phyloP scores from a whole-genome alignment of 306 rosid genomes.

The Alnus glutinosa region DNA sequence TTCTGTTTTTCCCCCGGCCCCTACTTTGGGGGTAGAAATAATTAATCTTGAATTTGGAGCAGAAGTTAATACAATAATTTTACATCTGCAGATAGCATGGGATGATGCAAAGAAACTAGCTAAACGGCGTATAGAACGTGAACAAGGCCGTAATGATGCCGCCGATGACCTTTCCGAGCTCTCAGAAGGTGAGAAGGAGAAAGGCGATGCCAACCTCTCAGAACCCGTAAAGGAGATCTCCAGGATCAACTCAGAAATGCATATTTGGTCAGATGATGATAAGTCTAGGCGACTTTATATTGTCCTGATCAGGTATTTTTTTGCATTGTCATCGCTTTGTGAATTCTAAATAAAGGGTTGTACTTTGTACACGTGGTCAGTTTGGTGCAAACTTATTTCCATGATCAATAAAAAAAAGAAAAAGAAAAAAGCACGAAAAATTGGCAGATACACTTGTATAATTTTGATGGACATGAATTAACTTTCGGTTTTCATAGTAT shows the following conservation, averaged over 20 bases:
- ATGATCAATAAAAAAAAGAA: not conserved
- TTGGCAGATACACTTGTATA: not conserved
- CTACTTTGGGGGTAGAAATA: not conserved
- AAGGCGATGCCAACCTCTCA: constrained; percentile 36
- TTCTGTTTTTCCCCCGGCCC: not conserved
- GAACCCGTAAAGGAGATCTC: constrained; percentile 42
- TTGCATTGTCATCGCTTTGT: not conserved
- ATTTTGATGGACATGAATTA: not conserved
- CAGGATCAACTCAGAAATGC: constrained; percentile 52
- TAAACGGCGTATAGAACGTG: constrained; percentile 51
- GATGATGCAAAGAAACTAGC: constrained; percentile 58
- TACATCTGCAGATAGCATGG: constrained; percentile 58
- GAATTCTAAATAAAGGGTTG: too few species aligned
- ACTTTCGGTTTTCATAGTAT: not conserved
- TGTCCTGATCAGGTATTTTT: constrained; percentile 57
- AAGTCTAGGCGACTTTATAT: constrained; percentile 59
- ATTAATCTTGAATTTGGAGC: not conserved
- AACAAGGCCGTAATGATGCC: constrained; percentile 67
- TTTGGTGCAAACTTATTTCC: too few species aligned
- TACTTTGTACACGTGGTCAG: too few species aligned
- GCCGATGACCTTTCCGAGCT: constrained; percentile 72
- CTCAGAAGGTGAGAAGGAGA: constrained; percentile 81
- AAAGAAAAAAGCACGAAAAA: too few species aligned
- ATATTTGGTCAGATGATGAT: constrained; percentile 58
- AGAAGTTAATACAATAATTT: not conserved